Base-by-base conservation (phyloP, 2,329 filamentous ascomycete species). In the Tolypocladium tundrense region DNA sequence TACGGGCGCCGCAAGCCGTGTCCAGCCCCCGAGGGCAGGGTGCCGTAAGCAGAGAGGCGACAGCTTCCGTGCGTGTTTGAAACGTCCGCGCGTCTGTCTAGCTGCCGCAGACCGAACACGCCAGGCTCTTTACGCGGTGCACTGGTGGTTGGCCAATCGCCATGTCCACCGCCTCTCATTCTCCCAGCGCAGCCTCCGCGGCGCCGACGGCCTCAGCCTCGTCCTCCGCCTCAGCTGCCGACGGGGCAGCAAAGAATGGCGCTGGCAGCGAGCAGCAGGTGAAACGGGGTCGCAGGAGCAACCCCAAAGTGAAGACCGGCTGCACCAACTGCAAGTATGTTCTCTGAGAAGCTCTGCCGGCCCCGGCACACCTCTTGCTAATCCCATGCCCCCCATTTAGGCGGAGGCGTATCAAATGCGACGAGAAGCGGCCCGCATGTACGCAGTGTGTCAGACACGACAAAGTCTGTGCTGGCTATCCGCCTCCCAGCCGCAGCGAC, bases 301-400 rank as follows among this genome's bases (percentile, higher is more conserved):
- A 76, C 62, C 80, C 81, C 16, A 86, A 87, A 67, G 84, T 86
- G 62, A 86, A 85, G 73, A 87, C 84, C 1, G 84, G 84, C 45
- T 87, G 85, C 70, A 77, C 76, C 64, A 85, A 83, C 69, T 88
- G 84, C 84, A 87, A 87, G 84, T 87, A 76, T 69, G 84, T 77
- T 57, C 41, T 53, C 41, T 33, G n/a, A n/a, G 27, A 27, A n/a
- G 14, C 48, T 27, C 27, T 33, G 27, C 45, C 24, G 31, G 45
- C 27, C 9, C 27, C 8, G 19, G 27, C 35, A 5, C 2, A n/a
- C n/a, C 14, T 13, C 31, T 41, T 27, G 33, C 48, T 56, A 56
- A 52, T 35, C 35, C 45, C 7, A 2, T 13, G 3, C 24, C 43
- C 4, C 24, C 14, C 45, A 4, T 31, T 42, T 63, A 86, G 83